Evolutionary conservation across 2,329 filamentous ascomycete species (phyloP), one percentile per base, ranked within the genome.

Genomic region (Hymenoscyphus fraxineus): DNA sequence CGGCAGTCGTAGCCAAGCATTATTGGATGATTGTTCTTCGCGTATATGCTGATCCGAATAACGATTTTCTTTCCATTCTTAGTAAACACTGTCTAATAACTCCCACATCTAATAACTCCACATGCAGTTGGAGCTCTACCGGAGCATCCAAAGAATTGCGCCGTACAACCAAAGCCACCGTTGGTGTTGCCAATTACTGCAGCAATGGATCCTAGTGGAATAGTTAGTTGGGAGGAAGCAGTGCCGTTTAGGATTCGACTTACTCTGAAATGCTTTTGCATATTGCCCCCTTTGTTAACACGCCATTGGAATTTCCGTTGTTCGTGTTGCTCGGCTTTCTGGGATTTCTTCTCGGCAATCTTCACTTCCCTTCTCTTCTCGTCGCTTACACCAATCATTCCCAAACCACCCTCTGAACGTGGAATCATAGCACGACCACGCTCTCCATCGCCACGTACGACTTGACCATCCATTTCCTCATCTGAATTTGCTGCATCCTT

Each of bases 311-410:
- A 88, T 67, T 83, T 82, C 73, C 84, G 86, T 68, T 83, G 80
- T 35, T 85, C 82, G 60, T 85, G 81, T 68, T 88, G 82, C 70
- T 88, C 86, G 64, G 85, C 80, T 73, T 87, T 90, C 66, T 85
- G 82, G 64, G 88, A 86, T 72, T 88, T 85, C 77, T 89, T 87
- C 77, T 94, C 90, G 9, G 85, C 82, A 58, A 83, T 84, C 27
- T 80, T 78, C 19, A 91, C 86, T 68, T 88, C 85, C 60, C 83
- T 83, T 80, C 88, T 94, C 81, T 91, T 91, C 65, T 85, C 81
- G n/a, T 89, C 88, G 6, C 85, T 87, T 6, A 92, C 90, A 56
- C 92, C 91, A 57, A 88, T 74, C 89, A 97, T 91, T 55, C 92
- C 92, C 38, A 84, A 75, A 38, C 86, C 89, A n/a, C 88, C 89